Evolutionary conservation across 2,329 filamentous ascomycete species (phyloP).

Genomic region (Parastagonospora avenae): DNA sequence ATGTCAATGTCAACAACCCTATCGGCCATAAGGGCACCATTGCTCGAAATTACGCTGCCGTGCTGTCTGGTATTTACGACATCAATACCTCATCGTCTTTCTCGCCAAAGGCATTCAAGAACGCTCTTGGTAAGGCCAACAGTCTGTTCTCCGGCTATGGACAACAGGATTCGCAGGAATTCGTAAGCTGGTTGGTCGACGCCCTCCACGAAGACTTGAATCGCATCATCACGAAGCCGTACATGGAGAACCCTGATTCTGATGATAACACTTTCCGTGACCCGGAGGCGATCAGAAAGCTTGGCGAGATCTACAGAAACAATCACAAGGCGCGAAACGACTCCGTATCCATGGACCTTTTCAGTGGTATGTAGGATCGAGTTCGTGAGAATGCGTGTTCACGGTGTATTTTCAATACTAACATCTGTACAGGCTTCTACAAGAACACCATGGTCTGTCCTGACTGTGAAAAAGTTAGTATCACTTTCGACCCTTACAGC

Average conservation of each 20-base stretch:
- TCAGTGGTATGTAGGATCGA: slow-evolving; percentile 66
- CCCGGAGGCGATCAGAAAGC: slow-evolving; percentile 75
- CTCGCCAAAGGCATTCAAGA: slow-evolving; percentile 81
- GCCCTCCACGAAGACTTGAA: slow-evolving; percentile 95
- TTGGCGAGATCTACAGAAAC: slow-evolving; percentile 87
- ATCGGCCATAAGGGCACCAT: slow-evolving; percentile 85
- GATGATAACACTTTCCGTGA: slow-evolving; percentile 94
- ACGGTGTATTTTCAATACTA: too few relatives aligned
- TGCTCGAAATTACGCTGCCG: slow-evolving; percentile 78
- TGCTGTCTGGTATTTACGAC: slow-evolving; percentile 80
- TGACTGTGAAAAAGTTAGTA: slow-evolving; percentile 90
- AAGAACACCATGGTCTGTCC: slow-evolving; percentile 96
- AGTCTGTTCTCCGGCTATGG: slow-evolving; percentile 91
- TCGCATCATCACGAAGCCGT: slow-evolving; percentile 91
- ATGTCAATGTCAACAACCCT: slow-evolving; percentile 85
- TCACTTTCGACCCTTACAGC: slow-evolving; percentile 98
- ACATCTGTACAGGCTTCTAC: slow-evolving; percentile 66
- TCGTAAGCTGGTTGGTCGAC: slow-evolving; percentile 91
- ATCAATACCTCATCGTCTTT: slow-evolving; percentile 70
- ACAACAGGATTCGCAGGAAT: slow-evolving; percentile 97
- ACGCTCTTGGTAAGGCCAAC: slow-evolving; percentile 77
- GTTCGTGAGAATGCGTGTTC: background rate
- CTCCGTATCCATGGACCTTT: slow-evolving; percentile 92
- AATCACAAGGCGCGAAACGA: slow-evolving; percentile 93
- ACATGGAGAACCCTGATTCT: slow-evolving; percentile 96